Evolutionary conservation across 2,329 filamentous ascomycete genomes (phyloP).

Genomic region (Karstenula rhodostoma): DNA sequence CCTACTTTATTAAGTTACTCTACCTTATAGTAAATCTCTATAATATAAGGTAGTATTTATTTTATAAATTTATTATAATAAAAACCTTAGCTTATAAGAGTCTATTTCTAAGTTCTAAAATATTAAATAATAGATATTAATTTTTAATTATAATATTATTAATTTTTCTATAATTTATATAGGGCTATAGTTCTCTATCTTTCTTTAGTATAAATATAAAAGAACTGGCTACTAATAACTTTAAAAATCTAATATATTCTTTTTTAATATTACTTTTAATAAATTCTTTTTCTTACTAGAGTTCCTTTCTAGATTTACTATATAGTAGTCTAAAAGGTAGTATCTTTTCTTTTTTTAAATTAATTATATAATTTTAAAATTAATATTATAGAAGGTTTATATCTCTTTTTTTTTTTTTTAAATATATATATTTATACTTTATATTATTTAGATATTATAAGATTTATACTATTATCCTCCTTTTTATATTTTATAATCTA

Average conservation of each 20-base stretch:
- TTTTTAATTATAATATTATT: background rate
- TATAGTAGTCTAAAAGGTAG: background rate
- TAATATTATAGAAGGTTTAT: background rate
- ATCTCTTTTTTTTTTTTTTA: background rate
- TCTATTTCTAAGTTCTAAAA: background rate
- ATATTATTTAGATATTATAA: background rate
- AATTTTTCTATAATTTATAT: background rate
- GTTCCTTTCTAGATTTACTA: background rate
- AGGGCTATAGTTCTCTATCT: background rate
- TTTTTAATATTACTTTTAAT: background rate
- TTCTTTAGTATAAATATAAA: background rate
- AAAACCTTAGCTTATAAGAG: background rate
- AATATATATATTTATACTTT: background rate
- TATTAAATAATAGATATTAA: background rate
- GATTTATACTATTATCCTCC: background rate
- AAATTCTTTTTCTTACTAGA: background rate
- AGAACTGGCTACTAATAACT: background rate
- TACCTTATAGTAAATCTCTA: too few species aligned
- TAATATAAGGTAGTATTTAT: too few species aligned
- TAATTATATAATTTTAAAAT: background rate
- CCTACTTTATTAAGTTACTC: too few species aligned
- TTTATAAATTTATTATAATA: background rate
- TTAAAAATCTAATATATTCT: background rate
- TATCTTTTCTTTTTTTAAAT: background rate
- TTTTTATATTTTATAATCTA: background rate